Conservation (phyloP, 1,284 basidiomycete species). For the Boletus calvinii region DNA sequence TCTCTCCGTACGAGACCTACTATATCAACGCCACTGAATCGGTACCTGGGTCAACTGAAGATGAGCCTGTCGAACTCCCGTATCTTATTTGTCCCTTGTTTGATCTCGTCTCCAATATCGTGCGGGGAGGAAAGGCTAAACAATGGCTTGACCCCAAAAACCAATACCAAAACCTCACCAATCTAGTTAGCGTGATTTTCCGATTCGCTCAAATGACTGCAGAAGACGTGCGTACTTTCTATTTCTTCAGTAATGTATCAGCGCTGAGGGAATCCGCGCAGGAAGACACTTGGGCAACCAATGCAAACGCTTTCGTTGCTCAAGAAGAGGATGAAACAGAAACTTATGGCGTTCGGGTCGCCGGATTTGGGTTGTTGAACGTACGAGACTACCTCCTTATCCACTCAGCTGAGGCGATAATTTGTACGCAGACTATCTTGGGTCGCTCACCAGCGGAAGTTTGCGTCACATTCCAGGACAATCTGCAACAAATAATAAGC, state of each 20-base stretch:
- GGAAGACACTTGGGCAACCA: conserved; percentile 89
- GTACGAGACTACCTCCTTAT: conserved; percentile 43
- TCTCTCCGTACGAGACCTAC: conserved; percentile 64
- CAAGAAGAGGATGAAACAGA: conserved; percentile 94
- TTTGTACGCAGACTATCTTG: conserved; percentile 59
- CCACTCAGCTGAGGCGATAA: conserved; percentile 13
- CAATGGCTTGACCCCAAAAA: conserved; percentile 52
- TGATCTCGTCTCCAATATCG: conserved; percentile 73
- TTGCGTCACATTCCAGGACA: conserved; percentile 55
- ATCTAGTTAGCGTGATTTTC: conserved; percentile 62
- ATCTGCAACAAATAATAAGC: conserved; percentile 55
- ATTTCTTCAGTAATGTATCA: conserved; percentile 1
- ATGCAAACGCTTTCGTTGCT: conserved; percentile 89
- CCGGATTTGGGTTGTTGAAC: conserved; percentile 80
- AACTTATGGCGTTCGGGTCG: conserved; percentile 78
- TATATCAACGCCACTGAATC: conserved; percentile 62
- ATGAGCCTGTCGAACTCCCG: conserved; percentile 73
- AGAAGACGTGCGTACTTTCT: conserved; percentile 68
- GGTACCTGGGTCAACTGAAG: conserved; percentile 67
- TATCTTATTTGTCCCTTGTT: conserved; percentile 77
- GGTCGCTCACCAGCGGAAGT: conserved; percentile 63
- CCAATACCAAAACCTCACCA: conserved; percentile 45
- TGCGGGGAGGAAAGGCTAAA: conserved; percentile 60
- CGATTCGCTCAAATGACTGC: conserved; percentile 84
- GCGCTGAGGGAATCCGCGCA: conserved; percentile 32